Conservation (phyloP, 495 filamentous ascomycete species). For the Immersiella caudata region DNA sequence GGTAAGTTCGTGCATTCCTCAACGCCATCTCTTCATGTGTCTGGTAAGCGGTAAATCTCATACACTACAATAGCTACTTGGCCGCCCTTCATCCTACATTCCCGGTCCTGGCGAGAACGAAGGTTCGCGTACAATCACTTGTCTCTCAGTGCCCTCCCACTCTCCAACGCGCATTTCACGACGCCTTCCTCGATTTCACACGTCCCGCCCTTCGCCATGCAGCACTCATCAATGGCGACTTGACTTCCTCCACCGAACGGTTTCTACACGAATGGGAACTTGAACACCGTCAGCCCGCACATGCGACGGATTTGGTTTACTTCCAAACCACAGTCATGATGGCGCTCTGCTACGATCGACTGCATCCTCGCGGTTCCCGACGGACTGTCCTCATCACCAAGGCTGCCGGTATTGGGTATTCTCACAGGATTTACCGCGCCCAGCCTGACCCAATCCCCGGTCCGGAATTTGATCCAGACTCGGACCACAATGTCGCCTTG, state of each 20-base stretch:
- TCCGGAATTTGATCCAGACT: constrained; percentile 60
- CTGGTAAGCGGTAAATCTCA: not conserved
- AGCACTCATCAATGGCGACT: constrained; percentile 41
- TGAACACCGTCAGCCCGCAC: constrained; percentile 47
- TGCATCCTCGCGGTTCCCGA: constrained; percentile 36
- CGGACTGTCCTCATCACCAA: constrained; percentile 52
- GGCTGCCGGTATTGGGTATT: constrained; percentile 62
- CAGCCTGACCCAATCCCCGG: constrained; percentile 29
- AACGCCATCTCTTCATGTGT: not conserved
- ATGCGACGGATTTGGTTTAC: constrained; percentile 59
- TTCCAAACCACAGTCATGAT: constrained; percentile 66
- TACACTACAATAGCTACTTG: constrained; percentile 61
- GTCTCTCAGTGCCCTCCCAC: constrained; percentile 61
- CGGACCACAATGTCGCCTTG: constrained; percentile 68
- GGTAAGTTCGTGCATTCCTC: constrained; percentile 39
- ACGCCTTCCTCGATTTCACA: constrained; percentile 65
- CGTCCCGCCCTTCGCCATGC: constrained; percentile 59
- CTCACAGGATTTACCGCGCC: constrained; percentile 57
- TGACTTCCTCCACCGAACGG: constrained; percentile 49
- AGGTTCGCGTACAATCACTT: constrained; percentile 61
- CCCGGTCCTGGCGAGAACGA: constrained; percentile 71
- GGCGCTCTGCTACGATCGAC: constrained; percentile 60
- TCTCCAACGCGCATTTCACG: constrained; percentile 71
- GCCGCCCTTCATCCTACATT: constrained; percentile 71
- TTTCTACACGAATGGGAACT: constrained; percentile 58